Evolutionary conservation across 1,284 basidiomycete genomes (phyloP).

Genomic region (Tilletia indica): DNA sequence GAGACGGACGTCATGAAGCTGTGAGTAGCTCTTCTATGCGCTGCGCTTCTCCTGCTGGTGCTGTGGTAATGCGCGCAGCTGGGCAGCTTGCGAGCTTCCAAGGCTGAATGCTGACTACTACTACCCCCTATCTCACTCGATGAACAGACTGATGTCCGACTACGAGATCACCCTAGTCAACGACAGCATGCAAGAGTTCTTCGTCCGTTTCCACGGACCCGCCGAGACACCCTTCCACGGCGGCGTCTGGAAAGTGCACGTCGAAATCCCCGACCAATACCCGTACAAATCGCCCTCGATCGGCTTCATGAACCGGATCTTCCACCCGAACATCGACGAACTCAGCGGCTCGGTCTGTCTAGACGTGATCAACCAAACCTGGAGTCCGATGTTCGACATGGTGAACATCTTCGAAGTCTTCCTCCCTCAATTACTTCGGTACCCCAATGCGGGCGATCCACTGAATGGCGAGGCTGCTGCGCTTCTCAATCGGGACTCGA

Average conservation of each 20-base stretch:
- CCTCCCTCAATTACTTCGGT: slow-evolving; percentile 90
- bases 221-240: slow-evolving; percentile 90
- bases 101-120: no score
- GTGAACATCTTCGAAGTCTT: slow-evolving; percentile 99
- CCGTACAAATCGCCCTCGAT: slow-evolving; percentile 99
- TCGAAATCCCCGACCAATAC: slow-evolving; percentile 97
- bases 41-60: no score
- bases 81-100: no score
- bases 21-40: slow-evolving; percentile 61
- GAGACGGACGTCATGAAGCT: slow-evolving; percentile 99
- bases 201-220: slow-evolving; percentile 90
- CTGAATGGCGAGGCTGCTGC: slow-evolving; percentile 96
- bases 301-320: slow-evolving; percentile 99
- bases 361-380: slow-evolving; percentile 52
- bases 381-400: slow-evolving; percentile 67
- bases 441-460: slow-evolving; percentile 96
- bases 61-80: no score
- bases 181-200: slow-evolving; percentile 98
- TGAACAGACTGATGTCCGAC: slow-evolving; percentile 50
- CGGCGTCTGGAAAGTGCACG: slow-evolving; percentile 98
- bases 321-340: slow-evolving; percentile 97
- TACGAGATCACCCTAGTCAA: slow-evolving; percentile 89
- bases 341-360: slow-evolving; percentile 60
- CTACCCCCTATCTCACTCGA: background rate
- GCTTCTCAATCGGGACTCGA: slow-evolving; percentile 91